Conservation (phyloP, 805 yeast genomes). For the Kodamaea nitidulidarum region DNA sequence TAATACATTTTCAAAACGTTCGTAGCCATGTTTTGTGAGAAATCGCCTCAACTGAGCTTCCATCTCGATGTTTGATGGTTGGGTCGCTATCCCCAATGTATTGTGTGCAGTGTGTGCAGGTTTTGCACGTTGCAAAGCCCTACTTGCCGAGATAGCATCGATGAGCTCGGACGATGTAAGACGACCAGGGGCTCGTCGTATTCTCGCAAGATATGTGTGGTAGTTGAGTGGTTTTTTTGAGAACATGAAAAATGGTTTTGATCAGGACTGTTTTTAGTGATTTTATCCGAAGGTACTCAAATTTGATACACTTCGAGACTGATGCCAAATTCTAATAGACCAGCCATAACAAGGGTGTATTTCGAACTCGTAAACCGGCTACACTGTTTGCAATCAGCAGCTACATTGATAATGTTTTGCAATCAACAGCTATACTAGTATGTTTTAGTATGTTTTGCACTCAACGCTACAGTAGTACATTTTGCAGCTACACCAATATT, state of each 20-base stretch:
- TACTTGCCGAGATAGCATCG: constrained; percentile 6
- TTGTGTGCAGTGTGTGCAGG: constrained; percentile 1
- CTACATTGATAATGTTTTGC: no score
- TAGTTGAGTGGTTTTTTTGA: constrained; percentile 19
- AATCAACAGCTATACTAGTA: no score
- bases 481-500: no score
- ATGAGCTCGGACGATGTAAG: constrained; percentile 1
- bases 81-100: constrained; percentile 13
- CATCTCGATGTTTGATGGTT: constrained; percentile 13
- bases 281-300: no score
- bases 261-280: background rate
- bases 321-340: no score
- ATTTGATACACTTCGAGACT: no score
- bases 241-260: constrained; percentile 6
- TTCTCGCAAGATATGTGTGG: constrained; percentile 21
- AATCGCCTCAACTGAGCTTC: constrained; percentile 14
- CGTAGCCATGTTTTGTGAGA: constrained; percentile 6
- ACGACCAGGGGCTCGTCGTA: constrained; percentile 6
- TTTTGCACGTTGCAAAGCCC: constrained; percentile 8
- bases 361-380: no score
- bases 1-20: constrained; percentile 6
- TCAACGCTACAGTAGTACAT: no score
- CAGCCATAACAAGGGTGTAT: no score
- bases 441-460: no score
- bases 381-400: no score